phyloP scores from a whole-genome alignment of 2,329 filamentous ascomycete species.

The Harringtonia lauricola region DNA sequence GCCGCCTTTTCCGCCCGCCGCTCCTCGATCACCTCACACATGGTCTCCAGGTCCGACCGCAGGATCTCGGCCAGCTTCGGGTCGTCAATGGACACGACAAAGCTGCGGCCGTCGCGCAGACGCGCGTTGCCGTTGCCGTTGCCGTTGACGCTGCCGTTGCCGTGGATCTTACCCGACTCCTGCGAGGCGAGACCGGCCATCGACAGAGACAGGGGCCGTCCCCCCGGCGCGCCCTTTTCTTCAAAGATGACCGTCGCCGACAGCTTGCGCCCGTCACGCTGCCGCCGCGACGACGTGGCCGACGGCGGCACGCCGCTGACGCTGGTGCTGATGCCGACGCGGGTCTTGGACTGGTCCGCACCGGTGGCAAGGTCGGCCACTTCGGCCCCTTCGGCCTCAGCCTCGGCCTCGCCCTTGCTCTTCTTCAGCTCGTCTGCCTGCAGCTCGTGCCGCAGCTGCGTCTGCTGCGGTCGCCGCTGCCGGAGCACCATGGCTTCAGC shows the following conservation, averaged over 20 bases:
- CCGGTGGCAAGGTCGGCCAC: background rate
- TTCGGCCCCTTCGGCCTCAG: background rate
- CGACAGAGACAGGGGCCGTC: background rate
- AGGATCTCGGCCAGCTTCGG: constrained; percentile 28
- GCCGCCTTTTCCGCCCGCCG: background rate
- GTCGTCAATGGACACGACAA: constrained; percentile 21
- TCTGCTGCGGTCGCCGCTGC: constrained; percentile 5
- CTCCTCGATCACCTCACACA: constrained; percentile 14
- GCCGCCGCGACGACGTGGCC: background rate
- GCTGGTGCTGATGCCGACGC: too few species aligned
- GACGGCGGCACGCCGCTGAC: too few species aligned
- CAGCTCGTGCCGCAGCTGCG: constrained; percentile 6
- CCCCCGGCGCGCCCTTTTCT: constrained; percentile 1
- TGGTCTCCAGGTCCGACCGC: constrained; percentile 18
- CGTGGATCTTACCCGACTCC: too few species aligned
- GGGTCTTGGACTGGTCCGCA: background rate
- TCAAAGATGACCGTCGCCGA: constrained; percentile 13
- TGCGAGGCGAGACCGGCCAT: background rate
- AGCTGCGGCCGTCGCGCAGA: constrained; percentile 7
- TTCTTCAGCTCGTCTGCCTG: constrained; percentile 3
- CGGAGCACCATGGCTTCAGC: constrained; percentile 14
- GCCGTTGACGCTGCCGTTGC: background rate
- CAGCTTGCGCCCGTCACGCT: constrained; percentile 5
- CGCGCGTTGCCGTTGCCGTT: background rate
- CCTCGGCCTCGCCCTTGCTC: background rate